Evolutionary conservation across 257 asterid species (phyloP), one percentile per base, ranked within the genome.

Genomic region (Henckelia pumila): DNA sequence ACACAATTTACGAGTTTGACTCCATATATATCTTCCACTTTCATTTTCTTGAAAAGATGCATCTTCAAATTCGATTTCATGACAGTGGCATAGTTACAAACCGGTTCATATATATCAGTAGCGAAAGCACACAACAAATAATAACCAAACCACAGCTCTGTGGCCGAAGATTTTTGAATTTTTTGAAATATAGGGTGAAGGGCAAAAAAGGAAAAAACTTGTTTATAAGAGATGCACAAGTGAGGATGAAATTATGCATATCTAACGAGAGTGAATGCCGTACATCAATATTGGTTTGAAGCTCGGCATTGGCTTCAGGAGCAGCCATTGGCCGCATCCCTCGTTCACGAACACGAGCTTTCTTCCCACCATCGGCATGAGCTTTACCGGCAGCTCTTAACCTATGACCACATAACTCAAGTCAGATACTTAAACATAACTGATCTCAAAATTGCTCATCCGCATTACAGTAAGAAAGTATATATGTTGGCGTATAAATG

Each of bases 241-340:
- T 5, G 16, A 16, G 20, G 50, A 40, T 40, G 50, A 40, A 11
- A 40, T 13, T 40, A 40, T 40, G n/a, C n/a, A 40, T 2, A 40
- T 40, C n/a, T 40, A 11, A 40, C 2, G 47, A 13, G 50, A 8
- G 50, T 20, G 66, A 14, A 52, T 2, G 68, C 52, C 96, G 37
- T 86, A 88, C 97, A 72, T 91, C 96, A 66, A 91, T 83, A 77
- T 88, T 91, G 73, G 78, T 60, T 78, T 88, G 96, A 76, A 91
- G 82, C 83, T 91, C 96, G 20, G 96, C 96, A 61, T 88, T 91
- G 83, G 96, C 96, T 75, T 86, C 96, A 14, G 92, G 95, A 66
- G 89, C 96, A 74, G 94, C 86, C 10, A 81, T 72, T 37, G 81
- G 91, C 76, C 88, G 82, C 56, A 77, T 77, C 16, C 74, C 79